Evolutionary conservation across 176 grass and related monocot species (phyloP).

Genomic region (Oryza rufipogon): DNA sequence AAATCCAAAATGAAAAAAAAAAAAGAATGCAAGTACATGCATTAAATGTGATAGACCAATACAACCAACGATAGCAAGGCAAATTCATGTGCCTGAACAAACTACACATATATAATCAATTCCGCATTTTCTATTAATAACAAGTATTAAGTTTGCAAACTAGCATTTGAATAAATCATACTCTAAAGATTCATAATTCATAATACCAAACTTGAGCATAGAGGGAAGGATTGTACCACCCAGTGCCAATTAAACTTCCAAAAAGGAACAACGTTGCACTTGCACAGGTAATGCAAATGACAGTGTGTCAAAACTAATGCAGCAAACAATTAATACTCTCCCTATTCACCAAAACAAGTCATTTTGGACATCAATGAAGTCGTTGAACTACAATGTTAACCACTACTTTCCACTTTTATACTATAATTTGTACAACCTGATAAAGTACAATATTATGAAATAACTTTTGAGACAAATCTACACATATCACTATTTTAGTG

Average conservation of each 20-base stretch:
- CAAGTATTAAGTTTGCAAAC: not conserved
- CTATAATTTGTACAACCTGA: not conserved
- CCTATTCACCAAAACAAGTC: too few species aligned
- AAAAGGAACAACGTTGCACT: not conserved
- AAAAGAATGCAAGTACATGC: not conserved
- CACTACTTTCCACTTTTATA: not conserved
- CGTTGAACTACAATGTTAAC: not conserved
- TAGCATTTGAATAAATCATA: slow-evolving; percentile 9
- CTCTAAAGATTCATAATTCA: not conserved
- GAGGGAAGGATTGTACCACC: not conserved
- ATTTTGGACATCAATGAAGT: too few species aligned
- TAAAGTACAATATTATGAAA: not conserved
- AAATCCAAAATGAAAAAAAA: not conserved
- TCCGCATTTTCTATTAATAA: not conserved
- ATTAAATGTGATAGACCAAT: not conserved
- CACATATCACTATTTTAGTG: not conserved
- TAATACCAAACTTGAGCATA: slow-evolving; percentile 6
- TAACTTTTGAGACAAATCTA: not conserved
- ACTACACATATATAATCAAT: not conserved
- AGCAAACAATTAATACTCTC: too few species aligned
- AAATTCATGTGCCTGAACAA: not conserved
- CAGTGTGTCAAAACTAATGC: slow-evolving; percentile 11
- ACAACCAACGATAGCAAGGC: not conserved
- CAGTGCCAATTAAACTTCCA: not conserved
- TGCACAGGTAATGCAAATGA: too few species aligned